Percentiles rank a stretch among this genome's conserved stretches.
Conservation (phyloP, 495 filamentous ascomycete species). For the Penicillium pancosmium region DNA sequence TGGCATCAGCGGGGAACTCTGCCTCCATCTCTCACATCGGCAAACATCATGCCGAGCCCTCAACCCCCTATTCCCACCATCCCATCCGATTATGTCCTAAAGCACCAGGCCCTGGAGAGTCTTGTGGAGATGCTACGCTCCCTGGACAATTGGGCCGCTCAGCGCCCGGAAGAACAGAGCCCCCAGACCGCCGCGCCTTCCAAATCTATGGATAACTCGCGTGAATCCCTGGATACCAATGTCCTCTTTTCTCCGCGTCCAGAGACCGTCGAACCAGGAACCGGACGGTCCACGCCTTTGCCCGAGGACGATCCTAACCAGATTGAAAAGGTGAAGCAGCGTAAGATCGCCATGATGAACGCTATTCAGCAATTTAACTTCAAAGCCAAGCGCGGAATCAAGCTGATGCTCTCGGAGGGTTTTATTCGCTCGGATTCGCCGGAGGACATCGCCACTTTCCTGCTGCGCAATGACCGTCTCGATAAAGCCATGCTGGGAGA, state of each 20-base stretch:
- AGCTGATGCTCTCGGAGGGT: conserved; percentile 75
- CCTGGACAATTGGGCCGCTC: conserved; percentile 88
- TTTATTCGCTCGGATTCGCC: conserved; percentile 79
- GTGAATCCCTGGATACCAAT: conserved; percentile 77
- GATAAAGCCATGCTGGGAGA: conserved; percentile 94
- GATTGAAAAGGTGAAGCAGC: conserved; percentile 88
- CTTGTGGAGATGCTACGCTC: conserved; percentile 87
- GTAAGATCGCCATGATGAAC: conserved; percentile 88
- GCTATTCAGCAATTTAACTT: conserved; percentile 94
- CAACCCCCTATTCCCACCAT: conserved; percentile 58
- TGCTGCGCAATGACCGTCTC: conserved; percentile 71
- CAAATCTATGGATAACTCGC: conserved; percentile 71
- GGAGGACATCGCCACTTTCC: conserved; percentile 82
- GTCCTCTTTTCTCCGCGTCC: conserved; percentile 54
- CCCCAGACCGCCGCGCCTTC: conserved; percentile 52
- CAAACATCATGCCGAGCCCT: conserved; percentile 59
- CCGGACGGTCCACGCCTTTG: conserved; percentile 71
- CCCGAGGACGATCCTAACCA: conserved; percentile 88
- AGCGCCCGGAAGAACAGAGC: conserved; percentile 66
- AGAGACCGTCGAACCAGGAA: conserved; percentile 58
- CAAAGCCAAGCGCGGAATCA: conserved; percentile 95
- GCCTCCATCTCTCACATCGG: conserved; percentile 81
- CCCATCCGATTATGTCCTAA: conserved; percentile 84
- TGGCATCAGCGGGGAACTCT: conserved; percentile 85
- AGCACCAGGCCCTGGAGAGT: conserved; percentile 83